Base-by-base conservation (phyloP, 768 basidiomycete genomes). In the Kwoniella pini region DNA sequence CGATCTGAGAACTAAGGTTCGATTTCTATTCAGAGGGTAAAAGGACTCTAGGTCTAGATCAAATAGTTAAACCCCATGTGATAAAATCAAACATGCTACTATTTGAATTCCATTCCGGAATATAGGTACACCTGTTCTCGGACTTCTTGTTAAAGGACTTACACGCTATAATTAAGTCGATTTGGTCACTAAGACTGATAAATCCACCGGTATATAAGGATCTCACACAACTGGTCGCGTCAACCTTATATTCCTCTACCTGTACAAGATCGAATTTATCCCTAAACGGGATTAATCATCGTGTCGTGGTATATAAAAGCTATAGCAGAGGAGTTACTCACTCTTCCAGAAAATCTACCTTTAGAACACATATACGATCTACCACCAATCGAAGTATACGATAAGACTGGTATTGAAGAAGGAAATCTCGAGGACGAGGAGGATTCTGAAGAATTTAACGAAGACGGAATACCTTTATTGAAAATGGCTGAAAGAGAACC, bases 291-390 rank as follows among this genome's bases (percentile, higher is more conserved):
- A n/a, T 12, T 26, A 26, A 45, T 19, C 55, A 57, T 10, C 28
- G 42, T 57, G 42, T 57, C 55, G 31, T 57, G 44, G 22, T 46
- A 46, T 45, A 1, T 48, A 19, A 33, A 45, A 48, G 31, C n/a
- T 21, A 38, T 59, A 21, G 2, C 36, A 11, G 44, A 31, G 28
- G 52, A 61, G 26, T 46, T 61, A 26, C 54, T 61, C 38, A 51
- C 59, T 27, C 52, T 61, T 40, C 53, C 59, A 12, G 21, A 61
- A 5, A 45, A 61, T 17, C 44, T 45, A n/a, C 59, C 59, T 12
- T 31, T 61, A 27, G 59, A 61, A 28, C 21, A 54, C 24, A 31
- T 61, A 13, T 15, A 26, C 22, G 36, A 42, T 28, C 31, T 53
- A 9, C 59, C 59, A 12, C 59, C 57, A 1, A n/a, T 57, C 0